Percentiles rank a stretch among this genome's conserved stretches.
Conservation (phyloP, 2,329 filamentous ascomycete genomes). For the Coleophoma eucalyptorum region DNA sequence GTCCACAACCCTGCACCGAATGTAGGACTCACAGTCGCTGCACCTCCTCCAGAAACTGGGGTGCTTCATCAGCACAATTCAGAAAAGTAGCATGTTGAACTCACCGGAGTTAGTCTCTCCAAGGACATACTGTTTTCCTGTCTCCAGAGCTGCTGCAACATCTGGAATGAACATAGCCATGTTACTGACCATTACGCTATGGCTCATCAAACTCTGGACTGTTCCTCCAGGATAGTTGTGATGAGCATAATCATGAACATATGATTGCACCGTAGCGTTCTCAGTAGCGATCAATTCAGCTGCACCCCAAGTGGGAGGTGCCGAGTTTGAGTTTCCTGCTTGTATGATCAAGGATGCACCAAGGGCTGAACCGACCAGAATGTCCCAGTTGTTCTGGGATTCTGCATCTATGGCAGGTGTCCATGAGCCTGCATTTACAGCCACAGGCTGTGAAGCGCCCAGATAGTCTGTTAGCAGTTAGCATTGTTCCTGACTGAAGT, state of each 20-base stretch:
- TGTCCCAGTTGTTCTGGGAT: slow-evolving; percentile 22
- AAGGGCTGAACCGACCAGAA: slow-evolving; percentile 16
- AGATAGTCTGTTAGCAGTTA: slow-evolving; percentile 29
- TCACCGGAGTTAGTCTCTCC: slow-evolving; percentile 24
- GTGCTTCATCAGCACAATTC: too few species aligned
- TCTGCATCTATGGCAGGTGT: slow-evolving; percentile 17
- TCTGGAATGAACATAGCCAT: slow-evolving; percentile 15
- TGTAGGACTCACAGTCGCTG: slow-evolving; percentile 16
- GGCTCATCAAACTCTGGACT: slow-evolving; percentile 20
- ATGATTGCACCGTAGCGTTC: slow-evolving; percentile 15
- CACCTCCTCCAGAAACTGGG: slow-evolving; percentile 20
- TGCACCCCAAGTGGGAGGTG: slow-evolving; percentile 24
- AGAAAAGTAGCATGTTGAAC: too few species aligned
- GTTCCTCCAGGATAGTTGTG: slow-evolving; percentile 36
- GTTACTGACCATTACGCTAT: slow-evolving; percentile 19
- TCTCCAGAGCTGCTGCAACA: slow-evolving; percentile 13
- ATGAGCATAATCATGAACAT: slow-evolving; percentile 22
- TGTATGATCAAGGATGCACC: slow-evolving; percentile 16
- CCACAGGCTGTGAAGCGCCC: slow-evolving; percentile 25
- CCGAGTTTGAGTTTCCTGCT: slow-evolving; percentile 20
- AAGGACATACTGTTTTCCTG: slow-evolving; percentile 23
- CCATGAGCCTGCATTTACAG: slow-evolving; percentile 15
- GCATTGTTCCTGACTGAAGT: neutral
- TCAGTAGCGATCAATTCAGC: slow-evolving; percentile 20
- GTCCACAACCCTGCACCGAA: slow-evolving; percentile 25